These are phyloP conservation scores for Serendipita sp. DNA, from an alignment of 768 basidiomycete species.

Conservation along the genomic window DNA sequence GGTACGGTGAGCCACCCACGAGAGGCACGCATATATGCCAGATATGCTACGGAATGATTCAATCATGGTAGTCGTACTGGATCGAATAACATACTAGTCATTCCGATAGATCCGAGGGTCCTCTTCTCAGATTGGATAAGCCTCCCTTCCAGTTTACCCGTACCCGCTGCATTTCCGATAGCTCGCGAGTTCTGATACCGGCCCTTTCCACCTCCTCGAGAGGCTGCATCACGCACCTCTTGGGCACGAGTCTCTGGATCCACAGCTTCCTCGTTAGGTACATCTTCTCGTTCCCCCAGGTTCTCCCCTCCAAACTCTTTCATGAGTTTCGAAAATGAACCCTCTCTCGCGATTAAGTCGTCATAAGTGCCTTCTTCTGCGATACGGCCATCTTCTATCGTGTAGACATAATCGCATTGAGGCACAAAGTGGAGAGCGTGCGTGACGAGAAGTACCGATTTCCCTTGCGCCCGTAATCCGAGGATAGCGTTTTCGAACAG, in stretches of 20 bases:
- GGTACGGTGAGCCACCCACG: constrained; percentile 34
- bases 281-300: constrained; percentile 19
- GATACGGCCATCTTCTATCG: constrained; percentile 27
- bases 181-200: constrained; percentile 14
- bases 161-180: constrained; percentile 28
- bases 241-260: constrained; percentile 9
- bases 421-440: constrained; percentile 40
- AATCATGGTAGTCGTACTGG: background rate
- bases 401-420: constrained; percentile 35
- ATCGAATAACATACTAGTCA: constrained; percentile 22
- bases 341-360: constrained; percentile 31
- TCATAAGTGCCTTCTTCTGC: constrained; percentile 36
- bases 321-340: constrained; percentile 41
- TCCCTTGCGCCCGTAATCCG: constrained; percentile 27
- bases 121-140: constrained; percentile 51
- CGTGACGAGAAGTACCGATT: constrained; percentile 39
- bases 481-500: constrained; percentile 54
- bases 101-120: constrained; percentile 45
- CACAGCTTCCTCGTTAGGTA: constrained; percentile 16
- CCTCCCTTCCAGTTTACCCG: constrained; percentile 47
- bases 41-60: constrained; percentile 32
- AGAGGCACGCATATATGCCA: constrained; percentile 40
- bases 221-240: constrained; percentile 18
- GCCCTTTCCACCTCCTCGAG: constrained; percentile 23
- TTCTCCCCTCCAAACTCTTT: constrained; percentile 41